Evolutionary conservation across 2,329 filamentous ascomycete genomes (phyloP), one percentile per base, ranked within the genome.

Genomic region (Nothomitra cinnamomea): DNA sequence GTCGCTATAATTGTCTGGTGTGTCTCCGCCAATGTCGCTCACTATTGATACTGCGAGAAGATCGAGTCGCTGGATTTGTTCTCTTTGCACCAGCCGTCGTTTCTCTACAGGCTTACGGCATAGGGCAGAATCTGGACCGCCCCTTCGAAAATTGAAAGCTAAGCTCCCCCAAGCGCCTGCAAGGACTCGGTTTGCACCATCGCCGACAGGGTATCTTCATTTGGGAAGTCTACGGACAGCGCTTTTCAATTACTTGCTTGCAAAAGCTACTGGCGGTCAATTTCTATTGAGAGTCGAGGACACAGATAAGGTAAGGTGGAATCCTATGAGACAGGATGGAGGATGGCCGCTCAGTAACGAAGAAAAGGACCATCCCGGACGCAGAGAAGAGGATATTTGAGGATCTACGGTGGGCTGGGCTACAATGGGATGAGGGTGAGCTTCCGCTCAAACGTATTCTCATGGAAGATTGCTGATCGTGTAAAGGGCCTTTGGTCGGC

Each of bases 281-380:
- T 98, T 98, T 62, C 69, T 98, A 10, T 70, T 98, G 51, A 80
- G 92, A 8, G 81, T 98, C 58, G 92, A 98, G 70, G 92, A 98
- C 66, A 98, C 92, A 3, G 92, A 96, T 68, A 85, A 87, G 75
- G 85, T 88, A 68, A 59, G 74, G 60, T 25, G 10, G 40, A 45
- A 22, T 4, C 13, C 22, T 51, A 8, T 15, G 43, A 19, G 36
- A 48, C 50, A 55, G 62, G 54, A 62, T 36, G 7, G 17, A 48
- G n/a, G 21, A 8, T 21, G 41, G 47, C 53, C 53, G 59, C 66
- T 72, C 58, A 70, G 59, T 54, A 52, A 38, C 58, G 57, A 68
- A 92, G 85, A 87, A 83, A 70, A 80, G 92, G 56, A 82, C 90
- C 7, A 80, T 96, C 2, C 69, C 73, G 0, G 88, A 83, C 63